Evolutionary conservation across 495 filamentous ascomycete species (phyloP).

Genomic region (Chaetomium cochliodes): DNA sequence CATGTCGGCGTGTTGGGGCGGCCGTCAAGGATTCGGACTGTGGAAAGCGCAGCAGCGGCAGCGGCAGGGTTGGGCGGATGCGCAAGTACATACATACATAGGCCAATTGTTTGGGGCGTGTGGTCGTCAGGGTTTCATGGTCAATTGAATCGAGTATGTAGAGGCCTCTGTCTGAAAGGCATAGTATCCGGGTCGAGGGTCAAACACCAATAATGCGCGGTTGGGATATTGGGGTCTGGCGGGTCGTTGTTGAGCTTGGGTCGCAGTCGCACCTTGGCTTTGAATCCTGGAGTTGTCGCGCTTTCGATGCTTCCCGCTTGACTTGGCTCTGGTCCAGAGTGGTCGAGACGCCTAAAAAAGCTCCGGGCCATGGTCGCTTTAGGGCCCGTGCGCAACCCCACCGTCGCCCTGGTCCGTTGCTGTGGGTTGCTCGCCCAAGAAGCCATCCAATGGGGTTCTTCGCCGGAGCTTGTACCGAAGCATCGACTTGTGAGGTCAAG

Average conservation of each 20-base stretch:
- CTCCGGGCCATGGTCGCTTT: slow-evolving; percentile 17
- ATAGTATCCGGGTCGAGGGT: neutral
- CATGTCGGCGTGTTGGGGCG: slow-evolving; percentile 12
- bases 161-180: neutral
- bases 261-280: slow-evolving; percentile 6
- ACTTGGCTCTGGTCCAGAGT: neutral
- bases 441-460: too few species aligned
- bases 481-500: too few species aligned
- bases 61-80: neutral
- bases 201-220: neutral
- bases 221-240: neutral
- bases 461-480: too few species aligned
- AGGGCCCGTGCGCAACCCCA: slow-evolving; percentile 22
- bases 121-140: slow-evolving; percentile 9
- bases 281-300: neutral
- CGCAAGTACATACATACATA: neutral
- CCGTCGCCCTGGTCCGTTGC: neutral
- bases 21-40: neutral
- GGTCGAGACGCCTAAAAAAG: slow-evolving; percentile 20
- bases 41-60: neutral
- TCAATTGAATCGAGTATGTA: neutral
- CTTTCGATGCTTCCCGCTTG: neutral
- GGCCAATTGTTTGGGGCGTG: neutral
- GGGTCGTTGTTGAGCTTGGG: slow-evolving; percentile 7
- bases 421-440: slow-evolving; percentile 14